Base-by-base conservation (phyloP, 2,329 filamentous ascomycete genomes). In the Ceratocystis colombiana region DNA sequence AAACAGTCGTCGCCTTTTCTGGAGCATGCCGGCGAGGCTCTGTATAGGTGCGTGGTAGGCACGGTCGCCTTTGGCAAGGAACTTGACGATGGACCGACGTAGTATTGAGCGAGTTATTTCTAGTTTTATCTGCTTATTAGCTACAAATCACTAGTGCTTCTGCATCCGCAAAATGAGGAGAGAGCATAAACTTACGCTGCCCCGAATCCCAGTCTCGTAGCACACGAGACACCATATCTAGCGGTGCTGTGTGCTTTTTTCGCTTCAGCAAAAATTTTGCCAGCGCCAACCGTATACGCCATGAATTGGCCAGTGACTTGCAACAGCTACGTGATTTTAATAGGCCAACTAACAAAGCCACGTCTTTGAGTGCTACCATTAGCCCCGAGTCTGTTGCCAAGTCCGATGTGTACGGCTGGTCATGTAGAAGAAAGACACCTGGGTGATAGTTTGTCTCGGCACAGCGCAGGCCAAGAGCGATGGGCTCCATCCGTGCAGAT, bases 401-500 rank as follows among this genome's bases (percentile, higher is more conserved):
- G 46, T 59, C 25, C 63, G 68, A 46, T 67, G 62, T 70, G 33
- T 70, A 73, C 37, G 71, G 73, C 64, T 72, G 71, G 55, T 71
- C 73, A 4, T 67, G 66, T 44, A 67, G 30, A 12, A 65, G 45
- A n/a, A 67, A 57, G 25, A 67, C 44, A 20, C 66, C 66, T 0
- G 66, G 66, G 53, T 44, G 62, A 2, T 72, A 72, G 68, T 88
- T 88, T 85, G 61, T 46, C 55, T 62, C 30, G 15, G 33, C 61
- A 10, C 20, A 53, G 22, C 30, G 48, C 59, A 64, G 20, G 46
- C 66, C 66, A 46, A 67, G 45, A 22, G 53, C 8, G 20, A 67
- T 25, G 2, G 73, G 30, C 68, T 73, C 22, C 71, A 74, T 64
- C 67, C 69, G 15, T 28, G 65, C 70, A 20, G 25, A 44, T 17